A percentile compares a stretch with the other conserved stretches of the same genome.
Evolutionary conservation across 371 early-diverging fungal species (phyloP).

Genomic region (Amoeboaphelidium protococcarum): DNA sequence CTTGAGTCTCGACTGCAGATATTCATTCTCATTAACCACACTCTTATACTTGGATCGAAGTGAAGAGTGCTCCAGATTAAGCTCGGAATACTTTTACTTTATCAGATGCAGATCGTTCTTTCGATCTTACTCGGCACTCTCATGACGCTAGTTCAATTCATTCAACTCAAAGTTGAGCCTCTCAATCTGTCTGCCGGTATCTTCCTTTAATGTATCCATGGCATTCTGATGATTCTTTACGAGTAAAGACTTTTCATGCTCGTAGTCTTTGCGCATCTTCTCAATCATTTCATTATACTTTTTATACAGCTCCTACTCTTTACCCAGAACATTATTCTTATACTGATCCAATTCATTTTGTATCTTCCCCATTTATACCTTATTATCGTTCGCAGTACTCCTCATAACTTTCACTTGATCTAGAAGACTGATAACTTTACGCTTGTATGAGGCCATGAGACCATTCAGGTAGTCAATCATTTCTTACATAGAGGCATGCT

Average conservation of each 20-base stretch:
- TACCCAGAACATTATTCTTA: too few species aligned
- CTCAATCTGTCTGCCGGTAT: too few species aligned
- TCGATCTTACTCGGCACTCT: too few species aligned
- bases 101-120: too few species aligned
- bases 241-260: too few species aligned
- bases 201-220: too few species aligned
- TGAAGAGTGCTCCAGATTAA: constrained; percentile 1
- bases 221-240: too few species aligned
- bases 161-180: too few species aligned
- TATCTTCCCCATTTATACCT: constrained; percentile 1
- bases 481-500: constrained; percentile 15
- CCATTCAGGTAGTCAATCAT: constrained; percentile 18
- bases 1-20: neutral
- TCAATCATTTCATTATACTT: too few species aligned
- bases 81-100: neutral
- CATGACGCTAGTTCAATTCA: too few species aligned
- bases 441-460: constrained; percentile 16
- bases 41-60: neutral
- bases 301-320: too few species aligned
- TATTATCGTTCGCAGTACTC: neutral
- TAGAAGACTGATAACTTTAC: neutral
- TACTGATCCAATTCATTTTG: constrained; percentile 1
- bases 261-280: too few species aligned
- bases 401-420: neutral
- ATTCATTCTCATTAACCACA: neutral